Base-by-base conservation (phyloP, 306 rosid species). In the Begonia loranthoides region DNA sequence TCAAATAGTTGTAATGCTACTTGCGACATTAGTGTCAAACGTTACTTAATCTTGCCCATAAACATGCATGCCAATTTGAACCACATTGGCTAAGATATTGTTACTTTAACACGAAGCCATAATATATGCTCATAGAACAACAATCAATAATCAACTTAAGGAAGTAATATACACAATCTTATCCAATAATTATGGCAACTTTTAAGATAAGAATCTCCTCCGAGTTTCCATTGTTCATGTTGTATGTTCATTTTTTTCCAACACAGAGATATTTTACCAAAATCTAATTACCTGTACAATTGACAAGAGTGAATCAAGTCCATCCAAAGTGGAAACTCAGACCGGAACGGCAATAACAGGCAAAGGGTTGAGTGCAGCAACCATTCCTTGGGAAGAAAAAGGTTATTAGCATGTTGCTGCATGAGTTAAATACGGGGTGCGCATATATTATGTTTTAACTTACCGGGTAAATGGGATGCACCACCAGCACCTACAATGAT, bases 401-500 rank as follows among this genome's bases (percentile, higher is more conserved):
- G 57, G 53, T n/a, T n/a, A n/a, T n/a, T n/a, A n/a, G n/a, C n/a
- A n/a, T n/a, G n/a, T n/a, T n/a, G n/a, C n/a, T n/a, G n/a, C n/a
- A n/a, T n/a, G n/a, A 39, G 10, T 39, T 10, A 39, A 5, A 39
- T 39, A 5, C 10, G 10, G 43, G 8, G 8, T 10, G 10, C 43
- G 81, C 57, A n/a, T n/a, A 79, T 90, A 57, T 57, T 48, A 57
- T 7, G 51, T 53, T 44, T 19, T 49, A n/a, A 66, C 65, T 70
- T 56, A 73, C 95, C 90, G 52, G 94, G 97, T 75, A 82, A 80
- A 76, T 90, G 94, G 43, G 95, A 88, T 55, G 99, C 94, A 17
- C 84, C 95, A 50, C 95, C 97, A 45, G 92, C 94, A 60, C 99
- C 95, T 56, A 87, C 99, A 78, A 90, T 90, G 62, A 90, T 82